Evolutionary conservation across 106 monocot genomes (phyloP).

Genomic region (Vanilla planifolia): DNA sequence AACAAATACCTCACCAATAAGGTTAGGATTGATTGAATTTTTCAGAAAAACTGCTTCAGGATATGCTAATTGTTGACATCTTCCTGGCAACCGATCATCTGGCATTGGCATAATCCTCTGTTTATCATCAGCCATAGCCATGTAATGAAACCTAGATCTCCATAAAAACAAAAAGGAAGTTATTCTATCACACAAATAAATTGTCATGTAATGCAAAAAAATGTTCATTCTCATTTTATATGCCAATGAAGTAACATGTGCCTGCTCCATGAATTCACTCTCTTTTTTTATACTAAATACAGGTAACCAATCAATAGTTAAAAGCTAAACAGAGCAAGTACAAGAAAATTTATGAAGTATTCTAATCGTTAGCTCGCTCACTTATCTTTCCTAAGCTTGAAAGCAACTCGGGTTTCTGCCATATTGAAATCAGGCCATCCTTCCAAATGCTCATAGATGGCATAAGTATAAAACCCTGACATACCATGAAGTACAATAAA

Average conservation of each 20-base stretch:
- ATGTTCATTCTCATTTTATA: neutral
- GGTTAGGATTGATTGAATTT: conserved; percentile 45
- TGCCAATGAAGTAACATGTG: too few species aligned
- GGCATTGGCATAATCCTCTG: conserved; percentile 75
- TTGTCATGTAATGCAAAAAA: neutral
- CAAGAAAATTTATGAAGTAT: neutral
- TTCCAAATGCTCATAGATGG: conserved; percentile 58
- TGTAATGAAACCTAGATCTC: conserved; percentile 58
- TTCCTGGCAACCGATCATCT: conserved; percentile 49
- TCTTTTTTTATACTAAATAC: too few species aligned
- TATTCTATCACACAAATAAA: neutral
- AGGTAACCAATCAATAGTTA: neutral
- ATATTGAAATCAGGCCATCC: conserved; percentile 70
- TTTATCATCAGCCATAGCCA: conserved; percentile 59
- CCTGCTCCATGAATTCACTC: too few species aligned
- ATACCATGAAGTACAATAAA: conserved; percentile 46
- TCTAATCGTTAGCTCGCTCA: conserved; percentile 15
- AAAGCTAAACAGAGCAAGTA: neutral
- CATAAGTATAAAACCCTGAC: conserved; percentile 67
- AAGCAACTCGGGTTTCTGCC: conserved; percentile 61
- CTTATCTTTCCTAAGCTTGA: conserved; percentile 77
- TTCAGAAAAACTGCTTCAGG: conserved; percentile 59
- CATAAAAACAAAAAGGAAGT: conserved; percentile 9
- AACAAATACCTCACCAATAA: conserved; percentile 47
- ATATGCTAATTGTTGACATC: conserved; percentile 51